Base-by-base conservation (phyloP, 139 green algal genomes). In the Micromonas pusilla region DNA sequence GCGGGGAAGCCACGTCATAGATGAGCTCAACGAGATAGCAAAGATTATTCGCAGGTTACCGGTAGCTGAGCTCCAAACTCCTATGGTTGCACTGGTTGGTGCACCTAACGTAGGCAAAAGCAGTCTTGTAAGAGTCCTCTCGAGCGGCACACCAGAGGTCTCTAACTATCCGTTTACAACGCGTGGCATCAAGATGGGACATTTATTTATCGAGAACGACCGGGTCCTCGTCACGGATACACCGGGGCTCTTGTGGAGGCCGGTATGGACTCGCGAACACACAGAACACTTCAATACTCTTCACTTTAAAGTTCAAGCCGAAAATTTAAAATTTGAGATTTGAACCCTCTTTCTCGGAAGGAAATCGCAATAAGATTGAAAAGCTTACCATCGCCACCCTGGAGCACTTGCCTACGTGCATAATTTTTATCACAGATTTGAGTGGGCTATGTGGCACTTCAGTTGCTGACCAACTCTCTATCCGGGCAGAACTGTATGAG, bases 121-220 rank as follows among this genome's bases (percentile, higher is more conserved):
- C 2, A 92, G 83, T 1, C 87, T 99, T 3, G 94, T 98, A 26
- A 76, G 89, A 45, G 74, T 90, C n/a, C 85, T 98, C 54, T 97
- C 91, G 6, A 83, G 71, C 28, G 84, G 85, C 25, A 72, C 74
- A 60, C 78, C 82, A 1, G 82, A 97, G 85, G 87, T 99, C 63
- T 93, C 91, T 77, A 93, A 98, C 86, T 99, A 99, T 85, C 95
- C 95, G 23, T 99, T 99, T 87, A 99, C 95, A 73, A 99, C 95
- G 0, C 85, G 90, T 31, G 92, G 81, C 72, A 96, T 99, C 81
- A 94, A 95, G 84, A 96, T 99, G 91, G 95, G 95, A 2, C 95
- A 99, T 85, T 98, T 99, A 66, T 97, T 90, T 79, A 82, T 99
- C 25, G 86, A 92, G 23, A 81, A 80, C 1, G 52, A 79, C 23